These are phyloP conservation scores for Populus pruinosa DNA, from an alignment of 345 rosid species.

Conservation along the genomic window DNA sequence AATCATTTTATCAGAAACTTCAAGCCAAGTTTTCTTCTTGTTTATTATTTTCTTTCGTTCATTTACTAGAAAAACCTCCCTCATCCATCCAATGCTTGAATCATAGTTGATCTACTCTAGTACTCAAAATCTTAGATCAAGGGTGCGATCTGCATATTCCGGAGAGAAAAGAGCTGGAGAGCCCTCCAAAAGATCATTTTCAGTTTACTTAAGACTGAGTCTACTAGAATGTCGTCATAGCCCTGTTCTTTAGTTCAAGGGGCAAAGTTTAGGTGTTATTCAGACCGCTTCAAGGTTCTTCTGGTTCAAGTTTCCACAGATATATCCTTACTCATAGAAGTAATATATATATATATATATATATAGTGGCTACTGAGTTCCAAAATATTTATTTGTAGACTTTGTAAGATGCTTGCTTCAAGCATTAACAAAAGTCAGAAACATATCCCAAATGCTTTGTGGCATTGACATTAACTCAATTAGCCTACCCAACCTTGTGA, in stretches of 20 bases:
- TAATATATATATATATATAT: not conserved
- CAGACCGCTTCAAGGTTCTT: not conserved
- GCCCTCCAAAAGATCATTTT: not conserved
- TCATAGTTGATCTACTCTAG: too few species aligned
- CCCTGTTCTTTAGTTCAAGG: not conserved
- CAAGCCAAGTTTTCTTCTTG: not conserved
- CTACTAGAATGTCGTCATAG: not conserved
- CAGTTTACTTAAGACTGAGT: not conserved
- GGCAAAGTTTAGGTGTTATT: not conserved
- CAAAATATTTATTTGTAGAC: not conserved
- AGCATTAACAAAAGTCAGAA: not conserved
- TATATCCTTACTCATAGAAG: not conserved
- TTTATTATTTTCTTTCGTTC: not conserved
- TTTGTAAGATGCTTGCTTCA: not conserved
- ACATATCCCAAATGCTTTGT: not conserved
- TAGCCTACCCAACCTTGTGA: not conserved
- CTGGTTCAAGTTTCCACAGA: not conserved
- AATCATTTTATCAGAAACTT: not conserved
- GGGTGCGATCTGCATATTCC: not conserved
- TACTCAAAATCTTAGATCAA: not conserved
- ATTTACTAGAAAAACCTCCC: not conserved
- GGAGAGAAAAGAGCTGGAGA: not conserved
- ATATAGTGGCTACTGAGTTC: not conserved
- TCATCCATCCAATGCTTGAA: not conserved
- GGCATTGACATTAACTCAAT: not conserved